Conservation (phyloP, 345 rosid genomes). For the Garcia nutans region DNA sequence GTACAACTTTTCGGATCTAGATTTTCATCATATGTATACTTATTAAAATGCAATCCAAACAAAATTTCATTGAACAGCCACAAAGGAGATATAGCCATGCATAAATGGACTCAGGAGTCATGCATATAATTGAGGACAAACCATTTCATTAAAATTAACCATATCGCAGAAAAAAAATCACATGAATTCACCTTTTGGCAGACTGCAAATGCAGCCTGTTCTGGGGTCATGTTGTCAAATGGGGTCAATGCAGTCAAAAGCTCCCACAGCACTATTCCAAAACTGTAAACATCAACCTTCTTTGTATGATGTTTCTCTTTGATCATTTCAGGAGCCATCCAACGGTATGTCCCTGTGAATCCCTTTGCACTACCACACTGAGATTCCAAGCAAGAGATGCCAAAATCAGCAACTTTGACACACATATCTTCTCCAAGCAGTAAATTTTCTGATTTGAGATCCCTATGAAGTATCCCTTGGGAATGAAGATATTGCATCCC, state of each 20-base stretch:
- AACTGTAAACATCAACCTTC: conserved; percentile 81
- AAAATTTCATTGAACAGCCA: conserved; percentile 5
- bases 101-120: background rate
- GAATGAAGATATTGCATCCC: conserved; percentile 82
- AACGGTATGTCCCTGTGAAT: conserved; percentile 72
- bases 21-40: background rate
- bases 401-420: conserved; percentile 78
- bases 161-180: background rate
- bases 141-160: background rate
- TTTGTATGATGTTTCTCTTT: conserved; percentile 67
- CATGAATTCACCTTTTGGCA: conserved; percentile 59
- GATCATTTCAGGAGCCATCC: conserved; percentile 95
- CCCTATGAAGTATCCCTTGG: conserved; percentile 65
- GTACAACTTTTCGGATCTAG: too few species aligned
- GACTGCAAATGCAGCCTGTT: conserved; percentile 84
- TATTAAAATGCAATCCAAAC: background rate
- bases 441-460: conserved; percentile 77
- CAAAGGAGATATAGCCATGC: background rate
- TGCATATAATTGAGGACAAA: background rate
- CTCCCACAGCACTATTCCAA: conserved; percentile 83
- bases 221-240: conserved; percentile 74
- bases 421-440: conserved; percentile 65
- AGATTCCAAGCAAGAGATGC: conserved; percentile 71
- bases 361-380: conserved; percentile 66
- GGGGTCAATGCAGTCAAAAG: conserved; percentile 66